These are phyloP conservation scores for Colletotrichum zoysiae DNA, from an alignment of 2,329 filamentous ascomycete genomes.

Conservation along the genomic window DNA sequence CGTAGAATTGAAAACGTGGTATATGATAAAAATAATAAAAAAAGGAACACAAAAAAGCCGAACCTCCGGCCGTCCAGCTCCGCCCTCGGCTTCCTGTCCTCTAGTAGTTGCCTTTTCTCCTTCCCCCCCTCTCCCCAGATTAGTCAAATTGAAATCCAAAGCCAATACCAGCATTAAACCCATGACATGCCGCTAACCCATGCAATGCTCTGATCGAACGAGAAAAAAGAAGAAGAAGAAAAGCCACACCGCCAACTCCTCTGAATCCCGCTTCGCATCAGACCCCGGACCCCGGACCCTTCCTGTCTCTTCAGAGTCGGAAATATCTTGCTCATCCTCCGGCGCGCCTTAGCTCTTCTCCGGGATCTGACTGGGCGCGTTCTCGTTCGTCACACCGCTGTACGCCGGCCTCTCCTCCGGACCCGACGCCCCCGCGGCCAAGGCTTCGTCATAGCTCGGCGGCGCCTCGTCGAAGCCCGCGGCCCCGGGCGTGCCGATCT, in stretches of 20 bases:
- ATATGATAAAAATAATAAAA: neutral
- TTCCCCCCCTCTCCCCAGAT: neutral
- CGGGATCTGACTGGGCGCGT: conserved; percentile 65
- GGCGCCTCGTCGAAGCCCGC: conserved; percentile 80
- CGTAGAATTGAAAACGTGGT: neutral
- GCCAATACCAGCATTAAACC: neutral
- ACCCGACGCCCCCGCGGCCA: conserved; percentile 79
- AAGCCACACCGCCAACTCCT: neutral
- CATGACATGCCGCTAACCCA: neutral
- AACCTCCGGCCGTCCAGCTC: neutral
- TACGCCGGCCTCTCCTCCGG: conserved; percentile 81
- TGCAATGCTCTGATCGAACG: neutral
- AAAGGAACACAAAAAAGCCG: neutral
- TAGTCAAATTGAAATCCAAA: neutral
- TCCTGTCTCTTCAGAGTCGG: neutral
- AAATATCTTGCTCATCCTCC: neutral
- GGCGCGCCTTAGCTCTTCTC: conserved; percentile 52
- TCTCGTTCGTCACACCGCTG: conserved; percentile 72
- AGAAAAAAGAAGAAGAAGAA: too few relatives aligned
- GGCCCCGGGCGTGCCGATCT: conserved; percentile 61
- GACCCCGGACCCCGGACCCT: neutral
- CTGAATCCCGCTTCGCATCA: neutral
- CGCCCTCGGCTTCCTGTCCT: neutral
- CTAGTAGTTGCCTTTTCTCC: neutral
- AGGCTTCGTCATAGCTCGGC: conserved; percentile 93